Evolutionary conservation across 2,329 filamentous ascomycete species (phyloP), one percentile per base, ranked within the genome.

Genomic region (Alternaria sp.): DNA sequence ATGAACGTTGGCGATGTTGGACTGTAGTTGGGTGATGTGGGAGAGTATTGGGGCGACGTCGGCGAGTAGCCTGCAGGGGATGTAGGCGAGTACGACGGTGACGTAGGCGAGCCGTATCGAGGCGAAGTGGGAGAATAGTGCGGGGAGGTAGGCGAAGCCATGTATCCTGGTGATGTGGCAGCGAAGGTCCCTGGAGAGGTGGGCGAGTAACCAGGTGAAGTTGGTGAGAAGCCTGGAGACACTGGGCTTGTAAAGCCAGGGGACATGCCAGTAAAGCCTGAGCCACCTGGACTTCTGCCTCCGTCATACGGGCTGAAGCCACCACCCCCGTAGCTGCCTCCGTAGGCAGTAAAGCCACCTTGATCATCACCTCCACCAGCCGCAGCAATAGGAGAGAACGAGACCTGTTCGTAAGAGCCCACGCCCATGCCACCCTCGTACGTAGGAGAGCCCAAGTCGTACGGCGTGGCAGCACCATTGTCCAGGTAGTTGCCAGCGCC

Each of bases 381-480:
- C 62, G 85, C 85, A 67, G 91, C 88, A 72, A 95, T 92, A 49
- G 91, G 91, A 33, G 91, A 95, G 84, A 89, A 89, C 36, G 81
- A 81, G 6, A 59, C 24, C 29, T 86, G 84, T 61, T 86, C 84
- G 55, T 85, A 73, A 61, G 87, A 84, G 29, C 83, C 81, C 41
- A 90, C 90, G 24, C 88, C 81, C 69, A 83, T 85, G 29, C 82
- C 81, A 51, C 80, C 84, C 67, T 89, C 87, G 62, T 86, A 83
- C 72, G 86, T 83, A 9, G 87, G 87, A 13, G 86, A 88, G 34
- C 84, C 85, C 62, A 84, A 82, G 74, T 98, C 95, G 79, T 99
- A 99, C 1, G 96, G 96, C 8, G 95, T 99, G 40, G 93, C 92
- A 54, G 92, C 92, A 67, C 95, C 95, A 60, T 91, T 90, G 45